Evolutionary conservation across 805 yeast genomes (phyloP), one percentile per base, ranked within the genome.

Genomic region (Scheffersomyces coipomensis): DNA sequence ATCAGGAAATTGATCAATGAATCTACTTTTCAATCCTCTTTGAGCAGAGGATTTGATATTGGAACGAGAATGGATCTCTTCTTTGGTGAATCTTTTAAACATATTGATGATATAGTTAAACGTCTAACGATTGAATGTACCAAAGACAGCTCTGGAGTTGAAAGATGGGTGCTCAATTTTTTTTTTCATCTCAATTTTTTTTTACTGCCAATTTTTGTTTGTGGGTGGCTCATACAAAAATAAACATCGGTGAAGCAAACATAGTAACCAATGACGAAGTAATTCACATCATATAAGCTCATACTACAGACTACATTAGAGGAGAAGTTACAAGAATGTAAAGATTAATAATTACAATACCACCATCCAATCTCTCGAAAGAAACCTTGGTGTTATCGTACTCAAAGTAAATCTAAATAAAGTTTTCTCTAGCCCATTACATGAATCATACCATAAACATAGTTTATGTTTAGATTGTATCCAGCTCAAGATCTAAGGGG

Each of bases 31-130:
- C 49, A 91, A 71, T n/a, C 85, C 84, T 61, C 97, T 78, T 62
- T 89, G 96, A n/a, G 85, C 90, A 1, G 97, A 90, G 0, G 96
- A 86, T 63, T 90, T 90, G 62, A 90, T 83, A 56, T 91, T 91
- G 11, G 97, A 82, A 48, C 93, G 83, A 7, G 96, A 84, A 52
- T 88, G 95, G 38, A 89, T 77, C 56, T 90, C 97, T 30, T 88
- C 96, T 48, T 79, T 83, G 22, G 88, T 76, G 67, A 89, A 88
- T 60, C 75, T 76, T 57, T 73, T 76, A 52, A 76, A 76, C 81
- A 76, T 76, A n/a, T n/a, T n/a, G n/a, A n/a, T n/a, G n/a, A n/a
- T n/a, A n/a, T n/a, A n/a, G n/a, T n/a, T n/a, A n/a, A n/a, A n/a
- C n/a, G n/a, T n/a, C n/a, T n/a, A n/a, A n/a, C n/a, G n/a, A n/a